Evolutionary conservation across 371 early-diverging fungal genomes (phyloP).

Genomic region (Mucor mucedo): DNA sequence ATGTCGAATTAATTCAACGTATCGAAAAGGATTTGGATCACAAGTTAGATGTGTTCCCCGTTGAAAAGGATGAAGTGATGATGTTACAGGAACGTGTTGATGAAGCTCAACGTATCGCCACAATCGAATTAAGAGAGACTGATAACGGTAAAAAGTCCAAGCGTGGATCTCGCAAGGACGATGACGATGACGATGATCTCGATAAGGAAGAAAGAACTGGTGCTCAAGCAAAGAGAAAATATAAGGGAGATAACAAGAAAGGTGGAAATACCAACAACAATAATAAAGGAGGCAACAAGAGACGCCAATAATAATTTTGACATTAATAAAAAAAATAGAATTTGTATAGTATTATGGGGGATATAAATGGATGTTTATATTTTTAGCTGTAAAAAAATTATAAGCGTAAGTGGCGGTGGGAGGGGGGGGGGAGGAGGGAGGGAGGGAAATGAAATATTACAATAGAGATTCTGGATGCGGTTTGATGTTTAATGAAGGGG

Average conservation of each 20-base stretch:
- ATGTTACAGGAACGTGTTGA: slow-evolving; percentile 91
- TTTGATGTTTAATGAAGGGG: no score
- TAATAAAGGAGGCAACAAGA: no score
- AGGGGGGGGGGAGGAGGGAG: no score
- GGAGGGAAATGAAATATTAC: no score
- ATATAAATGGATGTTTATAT: no score
- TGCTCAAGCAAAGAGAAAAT: slow-evolving; percentile 37
- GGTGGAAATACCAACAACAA: background rate
- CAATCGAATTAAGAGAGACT: slow-evolving; percentile 69
- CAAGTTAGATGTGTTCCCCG: slow-evolving; percentile 85
- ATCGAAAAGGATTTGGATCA: slow-evolving; percentile 90
- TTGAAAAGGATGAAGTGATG: slow-evolving; percentile 85
- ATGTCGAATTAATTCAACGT: slow-evolving; percentile 92
- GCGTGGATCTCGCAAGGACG: slow-evolving; percentile 45
- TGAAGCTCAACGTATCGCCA: slow-evolving; percentile 89
- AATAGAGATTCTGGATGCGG: no score
- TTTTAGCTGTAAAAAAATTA: no score
- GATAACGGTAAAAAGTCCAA: slow-evolving; percentile 60
- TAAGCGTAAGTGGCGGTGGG: no score
- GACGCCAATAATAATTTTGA: no score
- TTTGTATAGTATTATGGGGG: no score
- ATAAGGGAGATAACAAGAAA: slow-evolving; percentile 26
- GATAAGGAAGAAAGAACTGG: slow-evolving; percentile 50
- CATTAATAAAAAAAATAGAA: no score
- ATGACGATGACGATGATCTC: slow-evolving; percentile 54